phyloP scores from a whole-genome alignment of 2,329 filamentous ascomycete species.

The Neurospora crassa region DNA sequence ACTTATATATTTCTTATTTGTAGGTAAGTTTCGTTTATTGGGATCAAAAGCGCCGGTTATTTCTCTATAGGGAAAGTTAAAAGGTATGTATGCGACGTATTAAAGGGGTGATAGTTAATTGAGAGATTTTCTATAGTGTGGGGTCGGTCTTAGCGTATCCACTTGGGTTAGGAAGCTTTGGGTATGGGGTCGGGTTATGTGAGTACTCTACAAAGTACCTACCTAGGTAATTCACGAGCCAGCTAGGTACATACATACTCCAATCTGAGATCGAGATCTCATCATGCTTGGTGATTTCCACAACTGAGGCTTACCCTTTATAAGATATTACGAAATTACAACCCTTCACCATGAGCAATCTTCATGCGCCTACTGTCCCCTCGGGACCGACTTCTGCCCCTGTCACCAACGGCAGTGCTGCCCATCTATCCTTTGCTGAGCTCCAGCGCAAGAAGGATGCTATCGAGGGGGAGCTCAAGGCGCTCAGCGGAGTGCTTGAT shows the following conservation, averaged over 20 bases:
- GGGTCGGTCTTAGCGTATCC: too few species aligned
- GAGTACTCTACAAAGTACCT: too few species aligned
- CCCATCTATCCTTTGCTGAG: constrained; percentile 62
- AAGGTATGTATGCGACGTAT: too few species aligned
- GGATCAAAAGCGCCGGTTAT: too few species aligned
- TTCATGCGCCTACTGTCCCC: constrained; percentile 51
- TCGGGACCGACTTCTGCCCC: constrained; percentile 65
- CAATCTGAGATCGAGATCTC: constrained; percentile 3
- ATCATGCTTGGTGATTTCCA: constrained; percentile 22
- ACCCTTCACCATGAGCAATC: constrained; percentile 42
- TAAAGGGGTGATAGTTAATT: too few species aligned
- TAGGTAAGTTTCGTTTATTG: too few species aligned
- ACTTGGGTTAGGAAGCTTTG: too few species aligned
- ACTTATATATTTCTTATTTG: too few species aligned
- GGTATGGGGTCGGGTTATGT: too few species aligned
- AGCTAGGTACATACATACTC: not conserved
- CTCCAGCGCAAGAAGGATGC: constrained; percentile 77
- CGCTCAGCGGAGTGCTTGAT: constrained; percentile 76
- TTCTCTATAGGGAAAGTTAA: too few species aligned
- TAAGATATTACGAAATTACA: constrained; percentile 16
- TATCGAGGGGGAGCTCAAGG: constrained; percentile 77
- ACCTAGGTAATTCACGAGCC: not conserved
- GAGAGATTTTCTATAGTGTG: too few species aligned
- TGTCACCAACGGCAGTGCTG: constrained; percentile 49
- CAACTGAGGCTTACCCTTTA: constrained; percentile 18